Percentiles rank a stretch among this genome's conserved stretches.
phyloP scores from a whole-genome alignment of 495 filamentous ascomycete species.

The Penicillium manginii region DNA sequence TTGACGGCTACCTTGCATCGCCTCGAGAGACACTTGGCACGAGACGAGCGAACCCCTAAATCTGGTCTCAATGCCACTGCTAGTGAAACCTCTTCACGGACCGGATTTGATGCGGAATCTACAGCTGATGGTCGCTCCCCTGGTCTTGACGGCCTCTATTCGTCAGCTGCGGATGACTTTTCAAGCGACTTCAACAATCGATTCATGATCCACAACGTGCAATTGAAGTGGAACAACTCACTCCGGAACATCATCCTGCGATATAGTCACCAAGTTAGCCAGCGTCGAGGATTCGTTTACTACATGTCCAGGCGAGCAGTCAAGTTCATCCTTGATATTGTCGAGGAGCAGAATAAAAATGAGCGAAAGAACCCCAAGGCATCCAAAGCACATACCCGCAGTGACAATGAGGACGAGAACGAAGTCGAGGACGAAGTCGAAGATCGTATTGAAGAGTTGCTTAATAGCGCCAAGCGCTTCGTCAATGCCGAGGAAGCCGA shows the following conservation, averaged over 20 bases:
- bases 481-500: constrained; percentile 71
- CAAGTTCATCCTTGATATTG: constrained; percentile 97
- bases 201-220: constrained; percentile 96
- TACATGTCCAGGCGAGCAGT: constrained; percentile 95
- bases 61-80: constrained; percentile 39
- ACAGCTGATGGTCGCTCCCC: constrained; percentile 43
- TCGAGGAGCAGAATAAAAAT: constrained; percentile 82
- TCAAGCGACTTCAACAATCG: constrained; percentile 96
- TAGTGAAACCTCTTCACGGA: constrained; percentile 49
- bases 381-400: constrained; percentile 29
- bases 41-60: constrained; percentile 37
- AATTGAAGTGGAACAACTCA: constrained; percentile 98
- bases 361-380: constrained; percentile 52
- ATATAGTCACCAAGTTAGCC: constrained; percentile 96
- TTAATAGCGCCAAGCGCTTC: constrained; percentile 82
- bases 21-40: constrained; percentile 59
- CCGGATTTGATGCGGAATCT: constrained; percentile 52
- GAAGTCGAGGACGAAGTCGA: constrained; percentile 75
- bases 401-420: constrained; percentile 58
- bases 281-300: constrained; percentile 94
- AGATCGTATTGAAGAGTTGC: constrained; percentile 83
- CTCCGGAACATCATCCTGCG: constrained; percentile 94
- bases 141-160: constrained; percentile 45
- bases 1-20: constrained; percentile 73
- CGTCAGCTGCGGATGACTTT: constrained; percentile 61